Conservation (phyloP, 305 asterid genomes). For the Fraxinus sp. region DNA sequence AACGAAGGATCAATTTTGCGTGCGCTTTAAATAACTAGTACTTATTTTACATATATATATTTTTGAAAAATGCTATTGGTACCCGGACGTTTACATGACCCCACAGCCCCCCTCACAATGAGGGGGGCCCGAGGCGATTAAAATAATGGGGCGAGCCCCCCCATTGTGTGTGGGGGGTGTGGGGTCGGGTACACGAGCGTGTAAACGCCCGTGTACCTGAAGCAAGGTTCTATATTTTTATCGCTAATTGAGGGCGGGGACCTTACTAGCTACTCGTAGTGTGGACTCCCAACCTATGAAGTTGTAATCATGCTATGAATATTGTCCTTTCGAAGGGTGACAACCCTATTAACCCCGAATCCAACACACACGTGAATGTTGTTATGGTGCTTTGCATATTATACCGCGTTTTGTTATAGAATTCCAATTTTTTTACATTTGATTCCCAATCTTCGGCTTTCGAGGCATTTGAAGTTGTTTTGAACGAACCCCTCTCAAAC, state of each 20-base stretch:
- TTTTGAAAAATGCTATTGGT: no score
- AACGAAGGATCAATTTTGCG: background rate
- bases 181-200: no score
- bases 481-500: background rate
- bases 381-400: background rate
- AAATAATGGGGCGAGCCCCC: no score
- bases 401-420: background rate
- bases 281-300: background rate
- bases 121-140: no score
- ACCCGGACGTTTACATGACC: no score
- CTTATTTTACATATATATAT: background rate
- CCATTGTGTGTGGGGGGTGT: no score
- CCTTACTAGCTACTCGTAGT: background rate
- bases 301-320: background rate
- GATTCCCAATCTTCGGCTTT: background rate
- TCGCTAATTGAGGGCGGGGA: background rate
- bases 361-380: background rate
- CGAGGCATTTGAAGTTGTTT: background rate
- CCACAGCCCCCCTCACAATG: no score
- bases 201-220: no score
- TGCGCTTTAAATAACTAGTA: no score
- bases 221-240: no score
- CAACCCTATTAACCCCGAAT: background rate
- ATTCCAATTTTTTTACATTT: background rate
- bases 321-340: background rate